Base-by-base conservation (phyloP, 805 yeast genomes). In the Cyberlindnera euphorbiae region DNA sequence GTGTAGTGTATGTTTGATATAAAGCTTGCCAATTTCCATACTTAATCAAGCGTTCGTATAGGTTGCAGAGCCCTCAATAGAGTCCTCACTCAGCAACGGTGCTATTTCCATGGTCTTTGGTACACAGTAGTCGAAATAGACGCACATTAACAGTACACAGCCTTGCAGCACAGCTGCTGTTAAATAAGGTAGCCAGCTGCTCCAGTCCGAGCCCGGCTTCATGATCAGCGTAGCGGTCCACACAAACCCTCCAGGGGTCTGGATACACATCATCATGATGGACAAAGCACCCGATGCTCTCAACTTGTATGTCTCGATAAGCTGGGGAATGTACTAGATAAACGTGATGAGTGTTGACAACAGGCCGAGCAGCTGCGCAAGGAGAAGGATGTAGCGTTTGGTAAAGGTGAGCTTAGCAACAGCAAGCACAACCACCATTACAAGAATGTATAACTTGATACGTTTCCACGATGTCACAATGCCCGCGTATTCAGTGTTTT, bases 181-280 rank as follows among this genome's bases (percentile, higher is more conserved):
- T 30, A 83, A 67, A 50, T 79, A 82, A 8, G 94, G 86, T 26
- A 85, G 53, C 94, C 95, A 86, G 10, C 88, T 76, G 47, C 90
- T 80, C 95, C 95, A 86, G 43, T 75, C 75, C 1, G 90, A 75
- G 7, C 86, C 93, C 28, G 82, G 82, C 31, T 88, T 75, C 41
- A 74, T 56, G 36, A 75, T 81, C 35, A 86, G 63, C 1, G 84
- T 75, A n/a, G 75, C 67, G 3, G 93, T 74, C 83, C 90, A 86
- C 2, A 85, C 38, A 45, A 73, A 81, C 13, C 95, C 95, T 12
- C 96, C 96, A 0, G 96, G 96, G 14, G 94, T 84, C 56, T 86
- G 96, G 45, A 87, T 71, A 28, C 78, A 62, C 90, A 86, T 82
- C 87, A 83, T 84, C 6, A 77, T 73, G 9, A 84, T 65, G 0